Evolutionary conservation across 495 filamentous ascomycete genomes (phyloP).

Genomic region (Daldinia vernicosa): DNA sequence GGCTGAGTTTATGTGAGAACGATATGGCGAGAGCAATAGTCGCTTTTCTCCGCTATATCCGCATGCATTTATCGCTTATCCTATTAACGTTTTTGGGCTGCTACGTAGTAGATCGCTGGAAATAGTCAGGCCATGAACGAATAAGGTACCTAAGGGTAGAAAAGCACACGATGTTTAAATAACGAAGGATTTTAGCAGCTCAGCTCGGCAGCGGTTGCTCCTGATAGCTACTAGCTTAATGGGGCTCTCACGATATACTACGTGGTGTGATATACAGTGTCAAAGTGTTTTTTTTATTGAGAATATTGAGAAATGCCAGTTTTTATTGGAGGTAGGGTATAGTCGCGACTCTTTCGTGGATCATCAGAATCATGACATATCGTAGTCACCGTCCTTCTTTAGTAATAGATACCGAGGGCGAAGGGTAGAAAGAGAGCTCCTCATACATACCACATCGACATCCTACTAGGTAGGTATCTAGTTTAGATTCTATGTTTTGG

Average conservation of each 20-base stretch:
- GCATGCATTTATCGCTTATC: slow-evolving; percentile 25
- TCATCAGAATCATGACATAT: background rate
- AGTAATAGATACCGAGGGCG: background rate
- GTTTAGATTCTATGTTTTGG: background rate
- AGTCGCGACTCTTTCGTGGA: background rate
- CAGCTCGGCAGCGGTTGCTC: background rate
- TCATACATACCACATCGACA: background rate
- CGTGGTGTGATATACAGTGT: background rate
- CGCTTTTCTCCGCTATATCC: background rate
- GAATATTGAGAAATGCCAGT: background rate
- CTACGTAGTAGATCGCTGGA: background rate
- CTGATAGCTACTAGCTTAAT: background rate
- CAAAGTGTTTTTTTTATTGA: background rate
- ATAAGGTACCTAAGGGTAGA: background rate
- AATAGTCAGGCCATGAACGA: background rate
- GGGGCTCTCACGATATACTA: background rate
- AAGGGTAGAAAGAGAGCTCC: background rate
- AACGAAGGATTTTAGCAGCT: background rate
- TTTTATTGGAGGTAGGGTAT: background rate
- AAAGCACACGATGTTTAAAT: background rate
- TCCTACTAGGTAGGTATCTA: background rate
- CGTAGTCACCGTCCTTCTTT: background rate
- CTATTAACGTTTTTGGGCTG: background rate
- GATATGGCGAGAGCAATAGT: slow-evolving; percentile 12
- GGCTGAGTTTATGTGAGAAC: slow-evolving; percentile 1